A percentile compares a stretch with the other conserved stretches of the same genome.
Evolutionary conservation across 495 filamentous ascomycete genomes (phyloP).

Genomic region (Podospora pseudocomata): DNA sequence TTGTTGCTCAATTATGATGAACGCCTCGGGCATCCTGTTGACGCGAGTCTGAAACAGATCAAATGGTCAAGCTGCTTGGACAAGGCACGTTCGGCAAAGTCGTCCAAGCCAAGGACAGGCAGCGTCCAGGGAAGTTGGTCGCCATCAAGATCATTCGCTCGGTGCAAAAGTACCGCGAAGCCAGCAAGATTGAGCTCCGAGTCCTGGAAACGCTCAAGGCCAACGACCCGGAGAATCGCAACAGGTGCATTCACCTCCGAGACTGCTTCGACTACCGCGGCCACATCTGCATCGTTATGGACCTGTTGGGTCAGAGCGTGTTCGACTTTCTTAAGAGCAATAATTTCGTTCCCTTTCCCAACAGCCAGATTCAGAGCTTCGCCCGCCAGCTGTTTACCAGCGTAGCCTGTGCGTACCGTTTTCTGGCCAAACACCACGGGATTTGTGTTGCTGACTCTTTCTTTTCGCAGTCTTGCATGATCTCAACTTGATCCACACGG

Average conservation of each 20-base stretch:
- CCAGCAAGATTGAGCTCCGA: conserved; percentile 90
- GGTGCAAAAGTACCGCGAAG: conserved; percentile 96
- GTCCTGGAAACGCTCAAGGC: conserved; percentile 85
- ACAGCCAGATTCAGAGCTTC: conserved; percentile 96
- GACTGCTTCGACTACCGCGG: conserved; percentile 98
- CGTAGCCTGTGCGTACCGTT: conserved; percentile 79
- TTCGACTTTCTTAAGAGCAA: conserved; percentile 98
- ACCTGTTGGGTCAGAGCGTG: conserved; percentile 91
- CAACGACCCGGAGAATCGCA: conserved; percentile 88
- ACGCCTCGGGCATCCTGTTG: not conserved
- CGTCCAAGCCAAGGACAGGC: conserved; percentile 81
- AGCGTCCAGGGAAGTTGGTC: conserved; percentile 63
- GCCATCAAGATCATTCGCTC: conserved; percentile 98
- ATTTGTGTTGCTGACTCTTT: conserved; percentile 28
- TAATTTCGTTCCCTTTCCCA: conserved; percentile 93
- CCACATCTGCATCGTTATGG: conserved; percentile 98
- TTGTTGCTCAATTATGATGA: conserved; percentile 16
- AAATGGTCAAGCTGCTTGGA: conserved; percentile 81
- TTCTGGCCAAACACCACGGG: not conserved
- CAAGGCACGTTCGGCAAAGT: conserved; percentile 99
- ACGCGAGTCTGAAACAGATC: conserved; percentile 51
- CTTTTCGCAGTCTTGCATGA: conserved; percentile 77
- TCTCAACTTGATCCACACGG: conserved; percentile 95
- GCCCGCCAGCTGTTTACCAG: conserved; percentile 95
- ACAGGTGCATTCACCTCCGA: conserved; percentile 93